Evolutionary conservation across 257 asterid species (phyloP), one percentile per base, ranked within the genome.

Genomic region (Solanum okadae): DNA sequence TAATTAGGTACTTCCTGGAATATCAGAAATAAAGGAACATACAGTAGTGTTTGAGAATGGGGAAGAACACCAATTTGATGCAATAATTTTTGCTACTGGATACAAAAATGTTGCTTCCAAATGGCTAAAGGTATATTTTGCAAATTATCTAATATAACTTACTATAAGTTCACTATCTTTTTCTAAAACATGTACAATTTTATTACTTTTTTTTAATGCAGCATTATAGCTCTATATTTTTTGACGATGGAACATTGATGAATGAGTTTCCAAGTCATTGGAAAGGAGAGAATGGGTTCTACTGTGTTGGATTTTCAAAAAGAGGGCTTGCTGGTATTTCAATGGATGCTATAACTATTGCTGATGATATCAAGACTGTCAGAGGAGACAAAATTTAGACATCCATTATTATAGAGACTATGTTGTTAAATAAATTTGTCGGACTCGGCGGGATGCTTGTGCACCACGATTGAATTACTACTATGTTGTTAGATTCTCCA

Each of bases 1-100:
- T 67, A 25, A 10, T 73, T 34, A 94, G 96, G 96, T 94, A n/a
- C 31, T 89, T 4, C 92, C 95, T 3, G 37, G 90, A 1, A 49
- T 95, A 2, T n/a, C 87, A 20, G 70, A 33, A 22, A 86, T 95
- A 61, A 75, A 56, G 15, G 93, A 89, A 8, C 33, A 86, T 1
- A 2, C 12, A 5, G 87, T 95, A 6, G 86, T 86, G 8, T 95
- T 95, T 85, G 16, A 5, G 10, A 86, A 93, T 61, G 93, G 92
- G 5, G 0, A 52, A 16, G 63, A 6, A 52, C 63, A 52, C 6
- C 4, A 52, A 52, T 52, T 52, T 52, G 63, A 52, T 18, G 63
- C n/a, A 52, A 52, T 52, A n/a, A 52, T 52, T 67, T 91, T 94
- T 73, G 95, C 95, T 49, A 92, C 95, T 4, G 95, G 96, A 34